phyloP scores from a whole-genome alignment of 2,329 filamentous ascomycete species.

The Dendrostoma leiphaemia region DNA sequence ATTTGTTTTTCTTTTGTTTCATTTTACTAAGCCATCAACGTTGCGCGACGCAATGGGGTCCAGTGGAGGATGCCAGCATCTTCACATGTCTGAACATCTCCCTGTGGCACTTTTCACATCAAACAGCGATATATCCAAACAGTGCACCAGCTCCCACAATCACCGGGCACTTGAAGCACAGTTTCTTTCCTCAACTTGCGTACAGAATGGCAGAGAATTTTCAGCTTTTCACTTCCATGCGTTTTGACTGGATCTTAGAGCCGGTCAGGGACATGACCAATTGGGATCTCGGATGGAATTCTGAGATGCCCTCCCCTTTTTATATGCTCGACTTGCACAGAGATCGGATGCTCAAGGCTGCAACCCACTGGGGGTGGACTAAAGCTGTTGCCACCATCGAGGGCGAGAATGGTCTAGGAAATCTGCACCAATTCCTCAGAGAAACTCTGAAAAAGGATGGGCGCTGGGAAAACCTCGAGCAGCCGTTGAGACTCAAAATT shows the following conservation, averaged over 20 bases:
- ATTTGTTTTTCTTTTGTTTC: too few species aligned
- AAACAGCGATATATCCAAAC: background rate
- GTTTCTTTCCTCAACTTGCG: background rate
- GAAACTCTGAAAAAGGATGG: constrained; percentile 15
- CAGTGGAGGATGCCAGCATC: background rate
- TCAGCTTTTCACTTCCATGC: constrained; percentile 67
- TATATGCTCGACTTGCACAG: constrained; percentile 80
- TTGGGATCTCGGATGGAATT: constrained; percentile 51
- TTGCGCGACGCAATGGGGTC: background rate
- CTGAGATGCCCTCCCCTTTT: constrained; percentile 55
- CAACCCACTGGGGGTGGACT: constrained; percentile 54
- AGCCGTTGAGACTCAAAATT: constrained; percentile 52
- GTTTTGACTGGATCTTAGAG: constrained; percentile 63
- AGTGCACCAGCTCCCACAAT: too few species aligned
- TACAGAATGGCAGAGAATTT: constrained; percentile 44
- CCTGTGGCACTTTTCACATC: background rate
- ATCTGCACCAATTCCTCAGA: constrained; percentile 39
- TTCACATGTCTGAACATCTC: background rate
- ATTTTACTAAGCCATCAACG: too few species aligned
- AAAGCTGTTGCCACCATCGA: constrained; percentile 41
- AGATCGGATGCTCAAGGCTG: constrained; percentile 70
- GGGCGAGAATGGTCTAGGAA: constrained; percentile 43
- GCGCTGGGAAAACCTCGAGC: constrained; percentile 22
- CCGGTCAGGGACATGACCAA: constrained; percentile 36
- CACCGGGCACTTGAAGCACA: too few species aligned